These are phyloP conservation scores for Ramaria rubella DNA, from an alignment of 768 basidiomycete species.

Conservation along the genomic window DNA sequence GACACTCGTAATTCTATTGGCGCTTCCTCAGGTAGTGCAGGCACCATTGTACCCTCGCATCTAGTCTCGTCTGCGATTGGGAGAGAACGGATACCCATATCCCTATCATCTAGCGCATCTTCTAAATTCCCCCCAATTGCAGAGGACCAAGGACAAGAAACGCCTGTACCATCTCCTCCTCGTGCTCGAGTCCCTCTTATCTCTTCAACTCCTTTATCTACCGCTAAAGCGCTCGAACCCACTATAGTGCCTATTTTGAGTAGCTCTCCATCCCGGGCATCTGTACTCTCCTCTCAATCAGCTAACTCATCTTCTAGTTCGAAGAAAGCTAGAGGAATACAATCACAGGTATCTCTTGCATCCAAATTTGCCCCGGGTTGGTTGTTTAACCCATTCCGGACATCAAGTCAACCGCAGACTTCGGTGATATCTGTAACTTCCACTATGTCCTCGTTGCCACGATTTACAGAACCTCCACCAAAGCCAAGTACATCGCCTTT, in stretches of 20 bases:
- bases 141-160: constrained; percentile 38
- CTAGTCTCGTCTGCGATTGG: constrained; percentile 34
- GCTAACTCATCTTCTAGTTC: constrained; percentile 37
- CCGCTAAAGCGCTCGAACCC: background rate
- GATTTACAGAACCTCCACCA: constrained; percentile 18
- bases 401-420: constrained; percentile 56
- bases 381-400: constrained; percentile 72
- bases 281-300: constrained; percentile 51
- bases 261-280: constrained; percentile 61
- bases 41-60: constrained; percentile 25
- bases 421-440: constrained; percentile 48
- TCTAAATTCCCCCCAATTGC: constrained; percentile 49
- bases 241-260: constrained; percentile 28
- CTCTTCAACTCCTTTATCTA: background rate
- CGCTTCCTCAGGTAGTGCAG: constrained; percentile 33
- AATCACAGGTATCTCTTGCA: constrained; percentile 35
- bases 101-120: constrained; percentile 36
- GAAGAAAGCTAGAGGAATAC: constrained; percentile 12
- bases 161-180: background rate
- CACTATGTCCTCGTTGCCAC: constrained; percentile 17
- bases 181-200: background rate
- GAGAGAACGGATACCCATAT: constrained; percentile 39
- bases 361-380: constrained; percentile 70
- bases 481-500: constrained; percentile 12
- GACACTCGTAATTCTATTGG: constrained; percentile 32